Percentiles rank a stretch among this genome's conserved stretches.
Evolutionary conservation across 179 eudicot genomes (phyloP).

Genomic region (Gypsophila paniculata): DNA sequence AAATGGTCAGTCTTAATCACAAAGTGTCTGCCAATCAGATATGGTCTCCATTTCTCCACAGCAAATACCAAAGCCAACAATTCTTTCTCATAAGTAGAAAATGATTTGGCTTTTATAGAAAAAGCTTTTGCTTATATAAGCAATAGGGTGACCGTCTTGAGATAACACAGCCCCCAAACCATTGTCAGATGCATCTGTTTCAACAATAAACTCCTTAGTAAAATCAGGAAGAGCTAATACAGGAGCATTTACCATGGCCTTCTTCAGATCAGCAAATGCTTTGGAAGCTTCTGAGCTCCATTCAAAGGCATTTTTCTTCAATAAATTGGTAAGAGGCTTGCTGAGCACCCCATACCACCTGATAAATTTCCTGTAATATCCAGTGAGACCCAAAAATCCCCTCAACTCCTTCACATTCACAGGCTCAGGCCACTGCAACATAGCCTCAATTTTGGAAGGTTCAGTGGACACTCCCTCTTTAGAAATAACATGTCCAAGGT

Average conservation of each 20-base stretch:
- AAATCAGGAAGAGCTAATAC: neutral
- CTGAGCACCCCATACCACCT: neutral
- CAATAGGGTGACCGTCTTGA: slow-evolving; percentile 5
- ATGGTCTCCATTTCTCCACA: too few relatives aligned
- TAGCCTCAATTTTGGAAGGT: neutral
- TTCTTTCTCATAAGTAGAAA: neutral
- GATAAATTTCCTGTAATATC: slow-evolving; percentile 14
- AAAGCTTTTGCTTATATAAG: slow-evolving; percentile 14
- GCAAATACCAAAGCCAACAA: too few relatives aligned
- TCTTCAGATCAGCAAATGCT: neutral
- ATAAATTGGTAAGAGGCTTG: neutral
- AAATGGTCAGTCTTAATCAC: too few relatives aligned
- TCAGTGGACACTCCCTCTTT: neutral
- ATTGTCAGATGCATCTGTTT: neutral
- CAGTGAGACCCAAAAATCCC: slow-evolving; percentile 19
- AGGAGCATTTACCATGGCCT: neutral
- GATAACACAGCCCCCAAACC: slow-evolving; percentile 6
- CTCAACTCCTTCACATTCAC: neutral
- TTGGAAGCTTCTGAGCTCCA: neutral
- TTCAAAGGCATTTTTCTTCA: neutral
- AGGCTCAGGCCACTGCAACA: neutral
- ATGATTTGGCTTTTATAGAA: too few relatives aligned
- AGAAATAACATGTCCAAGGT: slow-evolving; percentile 10
- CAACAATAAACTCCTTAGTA: neutral
- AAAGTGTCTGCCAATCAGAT: too few relatives aligned